phyloP scores from a whole-genome alignment of 2,329 filamentous ascomycete genomes.

The Aspergillus costaricaensis region DNA sequence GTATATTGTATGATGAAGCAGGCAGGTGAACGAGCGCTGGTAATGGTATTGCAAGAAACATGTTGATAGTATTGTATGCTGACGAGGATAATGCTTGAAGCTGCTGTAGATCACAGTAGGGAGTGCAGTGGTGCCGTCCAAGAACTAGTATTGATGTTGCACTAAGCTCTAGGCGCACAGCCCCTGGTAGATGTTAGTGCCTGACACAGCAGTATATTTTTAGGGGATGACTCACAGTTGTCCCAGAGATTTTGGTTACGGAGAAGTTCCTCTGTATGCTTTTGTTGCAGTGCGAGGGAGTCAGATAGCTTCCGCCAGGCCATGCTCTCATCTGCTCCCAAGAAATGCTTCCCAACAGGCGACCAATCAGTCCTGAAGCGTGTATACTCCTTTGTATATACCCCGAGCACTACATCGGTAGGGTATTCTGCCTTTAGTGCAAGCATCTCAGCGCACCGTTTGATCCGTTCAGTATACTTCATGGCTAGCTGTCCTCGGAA shows the following conservation, averaged over 20 bases:
- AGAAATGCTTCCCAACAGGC: background rate
- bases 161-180: slow-evolving; percentile 5
- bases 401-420: slow-evolving; percentile 5
- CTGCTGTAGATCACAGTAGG: background rate
- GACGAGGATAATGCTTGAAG: background rate
- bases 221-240: background rate
- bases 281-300: background rate
- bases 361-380: too few species aligned
- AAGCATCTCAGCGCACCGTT: slow-evolving; percentile 2
- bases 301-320: background rate
- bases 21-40: background rate
- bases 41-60: slow-evolving; percentile 1
- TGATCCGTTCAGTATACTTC: slow-evolving; percentile 10
- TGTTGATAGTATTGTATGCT: slow-evolving; percentile 1
- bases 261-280: slow-evolving; percentile 1
- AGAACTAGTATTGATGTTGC: slow-evolving; percentile 3
- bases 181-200: background rate
- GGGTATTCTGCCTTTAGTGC: slow-evolving; percentile 2
- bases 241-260: background rate
- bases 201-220: background rate
- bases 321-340: background rate
- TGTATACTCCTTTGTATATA: background rate
- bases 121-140: background rate
- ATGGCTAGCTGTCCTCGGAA: slow-evolving; percentile 13
- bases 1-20: background rate